phyloP scores from a whole-genome alignment of 2,329 filamentous ascomycete species.

The Sclerotinia spermophila region DNA sequence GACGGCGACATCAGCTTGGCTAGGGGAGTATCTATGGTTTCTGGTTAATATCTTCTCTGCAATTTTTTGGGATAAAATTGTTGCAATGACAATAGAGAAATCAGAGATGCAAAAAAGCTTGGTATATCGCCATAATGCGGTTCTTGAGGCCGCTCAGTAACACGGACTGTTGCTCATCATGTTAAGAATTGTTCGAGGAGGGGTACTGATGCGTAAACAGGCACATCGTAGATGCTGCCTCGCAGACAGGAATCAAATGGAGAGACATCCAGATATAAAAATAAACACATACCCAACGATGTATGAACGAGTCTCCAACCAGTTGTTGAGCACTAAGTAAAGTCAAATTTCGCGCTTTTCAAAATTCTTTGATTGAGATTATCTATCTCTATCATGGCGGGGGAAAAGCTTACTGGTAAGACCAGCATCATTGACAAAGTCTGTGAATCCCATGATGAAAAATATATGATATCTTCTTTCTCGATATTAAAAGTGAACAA shows the following conservation, averaged over 20 bases:
- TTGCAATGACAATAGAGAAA: slow-evolving; percentile 29
- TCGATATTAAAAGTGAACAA: slow-evolving; percentile 11
- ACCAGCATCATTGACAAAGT: slow-evolving; percentile 64
- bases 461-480: slow-evolving; percentile 15
- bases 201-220: slow-evolving; percentile 23
- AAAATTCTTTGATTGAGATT: slow-evolving; percentile 19
- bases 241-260: slow-evolving; percentile 22
- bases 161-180: slow-evolving; percentile 91
- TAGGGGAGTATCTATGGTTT: slow-evolving; percentile 53
- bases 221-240: slow-evolving; percentile 22
- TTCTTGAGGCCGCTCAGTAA: slow-evolving; percentile 95
- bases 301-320: slow-evolving; percentile 73
- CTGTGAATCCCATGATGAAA: slow-evolving; percentile 62
- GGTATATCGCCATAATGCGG: slow-evolving; percentile 75
- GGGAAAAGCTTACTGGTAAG: slow-evolving; percentile 47
- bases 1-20: slow-evolving; percentile 92
- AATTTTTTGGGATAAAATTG: slow-evolving; percentile 22
- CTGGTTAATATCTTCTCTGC: slow-evolving; percentile 21
- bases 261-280: slow-evolving; percentile 18
- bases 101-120: slow-evolving; percentile 78
- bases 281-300: slow-evolving; percentile 68
- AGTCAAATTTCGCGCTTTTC: slow-evolving; percentile 32
- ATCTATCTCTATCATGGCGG: background rate
- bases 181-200: slow-evolving; percentile 35
- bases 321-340: slow-evolving; percentile 64